Percentiles rank a stretch among this genome's conserved stretches.
Evolutionary conservation across 2,329 filamentous ascomycete genomes (phyloP).

Genomic region (Aphanocladium album): DNA sequence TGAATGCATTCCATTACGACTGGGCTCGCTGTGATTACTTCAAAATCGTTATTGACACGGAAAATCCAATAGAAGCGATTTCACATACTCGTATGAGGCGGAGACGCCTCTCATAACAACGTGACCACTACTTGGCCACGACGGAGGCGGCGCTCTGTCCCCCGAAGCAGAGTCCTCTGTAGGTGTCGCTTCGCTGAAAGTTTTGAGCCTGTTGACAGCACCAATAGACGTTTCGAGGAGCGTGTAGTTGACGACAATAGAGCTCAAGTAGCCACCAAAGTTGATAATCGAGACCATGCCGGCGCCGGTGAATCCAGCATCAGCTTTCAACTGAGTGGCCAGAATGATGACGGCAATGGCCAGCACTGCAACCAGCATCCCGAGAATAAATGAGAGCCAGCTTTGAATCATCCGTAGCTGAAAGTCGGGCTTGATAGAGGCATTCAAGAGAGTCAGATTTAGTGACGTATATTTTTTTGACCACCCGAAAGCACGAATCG

Average conservation of each 20-base stretch:
- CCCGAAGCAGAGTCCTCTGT: neutral
- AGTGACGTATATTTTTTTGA: conserved; percentile 1
- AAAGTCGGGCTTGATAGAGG: neutral
- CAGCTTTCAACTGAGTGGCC: neutral
- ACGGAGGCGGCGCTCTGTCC: neutral
- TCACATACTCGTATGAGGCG: neutral
- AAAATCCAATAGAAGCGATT: neutral
- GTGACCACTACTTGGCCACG: neutral
- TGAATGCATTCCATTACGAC: neutral
- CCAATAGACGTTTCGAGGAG: no score
- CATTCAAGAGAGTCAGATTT: neutral
- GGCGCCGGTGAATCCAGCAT: neutral
- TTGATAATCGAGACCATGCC: neutral
- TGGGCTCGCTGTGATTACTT: neutral
- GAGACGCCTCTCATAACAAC: neutral
- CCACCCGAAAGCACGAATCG: conserved; percentile 47
- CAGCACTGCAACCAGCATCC: neutral
- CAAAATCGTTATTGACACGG: no score
- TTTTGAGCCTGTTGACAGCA: no score
- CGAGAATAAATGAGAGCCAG: neutral
- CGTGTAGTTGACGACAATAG: no score
- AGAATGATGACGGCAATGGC: neutral
- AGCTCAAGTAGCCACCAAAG: no score
- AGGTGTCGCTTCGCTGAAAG: no score
- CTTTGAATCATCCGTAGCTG: neutral